phyloP scores from a whole-genome alignment of 2,329 filamentous ascomycete genomes.

The Reticulascus tulasneorum region DNA sequence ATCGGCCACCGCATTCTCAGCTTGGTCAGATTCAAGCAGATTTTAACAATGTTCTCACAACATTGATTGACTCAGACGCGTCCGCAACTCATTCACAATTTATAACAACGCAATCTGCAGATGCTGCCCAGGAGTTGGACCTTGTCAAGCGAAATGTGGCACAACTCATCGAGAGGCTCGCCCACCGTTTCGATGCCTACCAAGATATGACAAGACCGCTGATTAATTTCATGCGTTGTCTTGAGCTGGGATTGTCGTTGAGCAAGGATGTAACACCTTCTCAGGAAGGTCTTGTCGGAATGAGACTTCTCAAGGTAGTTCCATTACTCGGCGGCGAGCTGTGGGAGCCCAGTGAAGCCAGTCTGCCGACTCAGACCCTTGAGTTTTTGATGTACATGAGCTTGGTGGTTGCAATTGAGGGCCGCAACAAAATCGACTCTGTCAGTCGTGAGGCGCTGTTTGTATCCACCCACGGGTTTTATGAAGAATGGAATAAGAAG shows the following conservation, averaged over 20 bases:
- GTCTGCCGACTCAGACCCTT: slow-evolving; percentile 28
- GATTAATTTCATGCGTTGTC: slow-evolving; percentile 72
- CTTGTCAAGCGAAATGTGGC: slow-evolving; percentile 55
- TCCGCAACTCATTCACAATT: slow-evolving; percentile 31
- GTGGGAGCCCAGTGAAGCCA: slow-evolving; percentile 8
- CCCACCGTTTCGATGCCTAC: slow-evolving; percentile 69
- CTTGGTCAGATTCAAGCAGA: slow-evolving; percentile 74
- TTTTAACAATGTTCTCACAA: slow-evolving; percentile 71
- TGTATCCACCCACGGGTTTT: slow-evolving; percentile 67
- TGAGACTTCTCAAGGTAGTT: slow-evolving; percentile 46
- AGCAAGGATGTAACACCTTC: slow-evolving; percentile 30
- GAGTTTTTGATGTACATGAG: slow-evolving; percentile 50
- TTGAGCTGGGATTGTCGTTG: slow-evolving; percentile 72
- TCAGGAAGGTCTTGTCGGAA: no score
- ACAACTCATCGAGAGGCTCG: slow-evolving; percentile 67
- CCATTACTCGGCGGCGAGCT: slow-evolving; percentile 52
- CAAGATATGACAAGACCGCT: slow-evolving; percentile 79
- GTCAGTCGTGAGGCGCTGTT: slow-evolving; percentile 53
- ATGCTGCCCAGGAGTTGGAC: slow-evolving; percentile 39
- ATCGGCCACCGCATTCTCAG: slow-evolving; percentile 65
- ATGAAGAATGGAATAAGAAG: slow-evolving; percentile 74
- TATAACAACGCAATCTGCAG: slow-evolving; percentile 22
- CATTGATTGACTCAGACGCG: slow-evolving; percentile 49
- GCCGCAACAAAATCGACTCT: slow-evolving; percentile 33
- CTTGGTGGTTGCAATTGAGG: slow-evolving; percentile 43